Evolutionary conservation across 108 stramenopile species (phyloP).

Genomic region (Cyclotella cryptica): DNA sequence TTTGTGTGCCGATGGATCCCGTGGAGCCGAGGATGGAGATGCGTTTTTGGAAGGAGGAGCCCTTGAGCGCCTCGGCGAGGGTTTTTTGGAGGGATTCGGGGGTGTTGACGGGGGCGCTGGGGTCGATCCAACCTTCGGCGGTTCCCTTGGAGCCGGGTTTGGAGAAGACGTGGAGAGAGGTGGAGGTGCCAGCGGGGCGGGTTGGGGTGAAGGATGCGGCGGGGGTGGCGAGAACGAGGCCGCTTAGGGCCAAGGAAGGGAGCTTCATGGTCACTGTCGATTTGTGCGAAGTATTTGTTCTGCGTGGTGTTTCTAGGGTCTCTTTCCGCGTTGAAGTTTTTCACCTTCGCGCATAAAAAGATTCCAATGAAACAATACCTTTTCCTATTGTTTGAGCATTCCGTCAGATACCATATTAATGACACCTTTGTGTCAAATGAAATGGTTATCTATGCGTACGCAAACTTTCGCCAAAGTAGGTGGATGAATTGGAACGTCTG

Average conservation of each 20-base stretch:
- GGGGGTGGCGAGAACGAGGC: constrained; percentile 14
- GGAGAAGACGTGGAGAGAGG: background rate
- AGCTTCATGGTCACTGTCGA: constrained; percentile 30
- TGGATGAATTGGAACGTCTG: no score
- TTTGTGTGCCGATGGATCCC: constrained; percentile 97
- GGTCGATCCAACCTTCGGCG: constrained; percentile 53
- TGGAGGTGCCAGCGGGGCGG: background rate
- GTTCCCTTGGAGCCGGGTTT: background rate
- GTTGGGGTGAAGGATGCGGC: constrained; percentile 4
- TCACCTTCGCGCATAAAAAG: no score
- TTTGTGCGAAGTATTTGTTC: no score
- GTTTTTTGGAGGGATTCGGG: constrained; percentile 74
- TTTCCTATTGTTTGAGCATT: no score
- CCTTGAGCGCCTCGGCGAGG: constrained; percentile 75
- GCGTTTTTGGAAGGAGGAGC: constrained; percentile 83
- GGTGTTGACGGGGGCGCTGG: constrained; percentile 81
- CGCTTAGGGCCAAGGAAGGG: constrained; percentile 24
- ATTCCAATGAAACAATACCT: no score
- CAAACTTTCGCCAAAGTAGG: no score
- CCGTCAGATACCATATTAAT: no score
- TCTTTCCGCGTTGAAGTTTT: no score
- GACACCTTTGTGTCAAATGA: no score
- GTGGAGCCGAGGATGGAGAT: constrained; percentile 91
- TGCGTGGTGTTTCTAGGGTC: no score
- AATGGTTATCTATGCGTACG: no score